Percentiles rank a stretch among this genome's conserved stretches.
Evolutionary conservation across 1,284 basidiomycete species (phyloP).

Genomic region (Mycosarcoma mackinlayi): DNA sequence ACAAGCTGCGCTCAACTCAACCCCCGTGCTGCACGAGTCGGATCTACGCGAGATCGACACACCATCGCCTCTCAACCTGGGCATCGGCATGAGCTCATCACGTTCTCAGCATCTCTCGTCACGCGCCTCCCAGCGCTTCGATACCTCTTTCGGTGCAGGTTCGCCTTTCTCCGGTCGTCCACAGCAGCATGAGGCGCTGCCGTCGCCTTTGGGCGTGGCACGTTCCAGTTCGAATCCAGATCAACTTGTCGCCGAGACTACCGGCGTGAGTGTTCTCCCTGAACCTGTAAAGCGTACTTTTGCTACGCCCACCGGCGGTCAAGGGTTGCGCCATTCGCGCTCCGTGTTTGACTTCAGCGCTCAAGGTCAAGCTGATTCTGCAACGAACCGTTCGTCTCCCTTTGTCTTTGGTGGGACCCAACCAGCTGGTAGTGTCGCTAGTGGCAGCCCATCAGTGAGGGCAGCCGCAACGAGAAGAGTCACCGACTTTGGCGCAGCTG

Average conservation of each 20-base stretch:
- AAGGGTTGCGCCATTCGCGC: slow-evolving; percentile 15
- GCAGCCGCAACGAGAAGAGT: slow-evolving; percentile 14
- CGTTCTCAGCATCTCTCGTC: slow-evolving; percentile 6
- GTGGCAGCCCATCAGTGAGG: slow-evolving; percentile 1
- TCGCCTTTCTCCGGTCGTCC: slow-evolving; percentile 9
- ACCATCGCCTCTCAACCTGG: slow-evolving; percentile 20
- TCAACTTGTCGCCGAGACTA: neutral
- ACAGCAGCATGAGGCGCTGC: neutral
- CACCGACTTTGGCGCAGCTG: slow-evolving; percentile 17
- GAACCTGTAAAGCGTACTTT: slow-evolving; percentile 40
- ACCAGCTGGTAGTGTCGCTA: neutral
- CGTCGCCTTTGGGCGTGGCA: neutral
- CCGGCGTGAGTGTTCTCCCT: slow-evolving; percentile 5
- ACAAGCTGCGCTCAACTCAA: slow-evolving; percentile 49
- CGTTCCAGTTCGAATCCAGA: slow-evolving; percentile 21
- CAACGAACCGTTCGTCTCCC: slow-evolving; percentile 8
- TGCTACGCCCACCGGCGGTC: slow-evolving; percentile 2
- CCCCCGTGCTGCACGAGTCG: slow-evolving; percentile 40
- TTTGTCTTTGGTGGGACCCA: slow-evolving; percentile 19
- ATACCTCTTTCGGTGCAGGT: slow-evolving; percentile 1
- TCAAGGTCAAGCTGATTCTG: neutral
- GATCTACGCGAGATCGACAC: slow-evolving; percentile 39
- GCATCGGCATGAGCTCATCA: slow-evolving; percentile 7
- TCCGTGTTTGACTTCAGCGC: slow-evolving; percentile 29
- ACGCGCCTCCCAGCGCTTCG: slow-evolving; percentile 18